phyloP scores from a whole-genome alignment of 2,329 filamentous ascomycete genomes.

The Talaromyces sp. region DNA sequence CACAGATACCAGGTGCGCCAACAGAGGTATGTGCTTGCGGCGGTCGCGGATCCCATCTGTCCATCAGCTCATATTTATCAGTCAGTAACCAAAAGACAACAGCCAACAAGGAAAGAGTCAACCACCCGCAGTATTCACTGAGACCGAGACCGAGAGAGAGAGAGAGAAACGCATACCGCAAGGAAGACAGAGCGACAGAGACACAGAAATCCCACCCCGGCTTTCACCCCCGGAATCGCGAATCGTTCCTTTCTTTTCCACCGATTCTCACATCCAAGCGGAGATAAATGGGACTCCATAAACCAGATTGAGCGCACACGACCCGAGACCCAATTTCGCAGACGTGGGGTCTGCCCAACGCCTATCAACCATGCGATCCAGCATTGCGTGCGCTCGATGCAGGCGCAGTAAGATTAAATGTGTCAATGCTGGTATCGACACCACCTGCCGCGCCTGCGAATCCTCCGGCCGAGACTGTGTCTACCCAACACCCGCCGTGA shows the following conservation, averaged over 20 bases:
- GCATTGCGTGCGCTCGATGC: slow-evolving; percentile 76
- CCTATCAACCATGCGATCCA: slow-evolving; percentile 65
- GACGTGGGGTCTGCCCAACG: slow-evolving; percentile 15
- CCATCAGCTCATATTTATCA: too few relatives aligned
- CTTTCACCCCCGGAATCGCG: not conserved
- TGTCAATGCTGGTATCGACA: slow-evolving; percentile 73
- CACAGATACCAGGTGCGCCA: too few relatives aligned
- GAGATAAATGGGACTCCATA: slow-evolving; percentile 4
- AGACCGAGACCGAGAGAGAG: too few relatives aligned
- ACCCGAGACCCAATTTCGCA: slow-evolving; percentile 4
- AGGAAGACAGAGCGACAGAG: too few relatives aligned
- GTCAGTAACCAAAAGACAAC: too few relatives aligned
- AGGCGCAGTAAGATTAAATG: slow-evolving; percentile 85
- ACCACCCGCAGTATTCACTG: too few relatives aligned
- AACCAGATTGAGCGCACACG: not conserved
- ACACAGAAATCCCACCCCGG: too few relatives aligned
- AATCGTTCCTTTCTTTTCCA: not conserved
- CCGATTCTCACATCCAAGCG: not conserved
- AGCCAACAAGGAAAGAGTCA: too few relatives aligned
- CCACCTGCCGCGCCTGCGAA: slow-evolving; percentile 74
- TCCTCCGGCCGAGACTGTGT: slow-evolving; percentile 71
- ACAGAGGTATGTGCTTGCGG: too few relatives aligned
- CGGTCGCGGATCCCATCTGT: too few relatives aligned
- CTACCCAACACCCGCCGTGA: slow-evolving; percentile 59
- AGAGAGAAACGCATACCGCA: too few relatives aligned